These are phyloP conservation scores for Ophiostoma montium DNA, from an alignment of 2,329 filamentous ascomycete species.

Conservation along the genomic window DNA sequence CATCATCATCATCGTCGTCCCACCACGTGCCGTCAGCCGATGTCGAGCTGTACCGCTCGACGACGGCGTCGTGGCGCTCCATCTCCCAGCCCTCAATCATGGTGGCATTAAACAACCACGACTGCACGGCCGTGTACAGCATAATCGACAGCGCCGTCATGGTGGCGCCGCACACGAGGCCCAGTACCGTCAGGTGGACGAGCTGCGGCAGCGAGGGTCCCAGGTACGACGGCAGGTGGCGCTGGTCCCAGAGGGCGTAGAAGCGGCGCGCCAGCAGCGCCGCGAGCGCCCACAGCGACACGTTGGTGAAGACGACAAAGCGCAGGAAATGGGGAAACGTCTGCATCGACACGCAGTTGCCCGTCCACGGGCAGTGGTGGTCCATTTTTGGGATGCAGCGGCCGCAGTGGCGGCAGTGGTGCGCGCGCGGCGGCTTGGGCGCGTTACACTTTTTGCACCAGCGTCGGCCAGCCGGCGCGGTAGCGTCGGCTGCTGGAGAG, in stretches of 20 bases:
- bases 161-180: constrained; percentile 42
- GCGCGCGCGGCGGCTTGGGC: constrained; percentile 61
- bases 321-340: constrained; percentile 74
- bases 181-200: constrained; percentile 44
- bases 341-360: constrained; percentile 68
- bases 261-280: constrained; percentile 47
- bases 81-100: constrained; percentile 72
- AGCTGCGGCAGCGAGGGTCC: constrained; percentile 50
- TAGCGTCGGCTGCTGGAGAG: background rate
- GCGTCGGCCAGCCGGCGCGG: constrained; percentile 16
- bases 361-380: constrained; percentile 77
- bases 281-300: constrained; percentile 47
- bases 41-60: constrained; percentile 28
- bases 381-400: constrained; percentile 72
- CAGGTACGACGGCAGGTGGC: constrained; percentile 59
- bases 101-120: constrained; percentile 55
- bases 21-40: constrained; percentile 28
- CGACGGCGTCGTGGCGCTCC: constrained; percentile 45
- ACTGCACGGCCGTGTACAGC: constrained; percentile 45
- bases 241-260: constrained; percentile 44
- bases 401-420: constrained; percentile 67
- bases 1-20: constrained; percentile 16
- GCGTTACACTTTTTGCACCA: constrained; percentile 69
- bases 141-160: constrained; percentile 51
- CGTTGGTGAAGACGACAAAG: constrained; percentile 57